phyloP scores from a whole-genome alignment of 495 filamentous ascomycete species.

The Tuber brumale region DNA sequence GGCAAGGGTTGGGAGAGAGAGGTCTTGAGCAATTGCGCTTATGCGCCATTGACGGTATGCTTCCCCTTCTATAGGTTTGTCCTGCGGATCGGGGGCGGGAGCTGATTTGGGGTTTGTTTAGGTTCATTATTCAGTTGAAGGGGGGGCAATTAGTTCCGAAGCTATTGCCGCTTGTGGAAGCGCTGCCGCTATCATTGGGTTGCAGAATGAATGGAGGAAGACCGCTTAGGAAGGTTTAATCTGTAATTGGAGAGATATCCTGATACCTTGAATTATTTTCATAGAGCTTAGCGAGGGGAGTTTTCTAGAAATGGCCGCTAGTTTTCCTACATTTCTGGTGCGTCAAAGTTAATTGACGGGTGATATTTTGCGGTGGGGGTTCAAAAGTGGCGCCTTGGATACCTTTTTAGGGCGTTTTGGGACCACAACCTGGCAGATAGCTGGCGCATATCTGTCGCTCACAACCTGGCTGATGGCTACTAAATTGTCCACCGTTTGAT shows the following conservation, averaged over 20 bases:
- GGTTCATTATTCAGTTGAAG: conserved; percentile 74
- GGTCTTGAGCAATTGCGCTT: conserved; percentile 50
- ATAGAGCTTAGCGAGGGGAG: background rate
- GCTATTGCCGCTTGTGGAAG: conserved; percentile 59
- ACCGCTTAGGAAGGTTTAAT: conserved; percentile 33
- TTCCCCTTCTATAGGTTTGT: background rate
- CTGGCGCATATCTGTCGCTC: too few species aligned
- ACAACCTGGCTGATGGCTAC: background rate
- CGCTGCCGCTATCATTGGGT: conserved; percentile 59
- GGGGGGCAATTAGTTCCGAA: conserved; percentile 56
- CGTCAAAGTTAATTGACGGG: background rate
- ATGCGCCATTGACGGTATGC: conserved; percentile 51
- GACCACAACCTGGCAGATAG: background rate
- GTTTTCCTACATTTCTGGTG: background rate
- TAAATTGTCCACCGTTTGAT: background rate
- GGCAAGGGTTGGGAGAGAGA: conserved; percentile 46
- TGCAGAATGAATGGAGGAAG: conserved; percentile 59
- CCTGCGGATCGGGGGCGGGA: background rate
- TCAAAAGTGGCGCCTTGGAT: background rate
- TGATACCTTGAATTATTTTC: background rate
- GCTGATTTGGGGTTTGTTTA: conserved; percentile 26
- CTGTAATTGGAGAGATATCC: background rate
- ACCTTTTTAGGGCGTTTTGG: background rate
- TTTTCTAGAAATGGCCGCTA: background rate
- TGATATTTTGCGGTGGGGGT: background rate